Percentiles rank a stretch among this genome's conserved stretches.
These are phyloP conservation scores for Graphilbum sp. DNA, from an alignment of 2,329 filamentous ascomycete genomes.

Conservation along the genomic window DNA sequence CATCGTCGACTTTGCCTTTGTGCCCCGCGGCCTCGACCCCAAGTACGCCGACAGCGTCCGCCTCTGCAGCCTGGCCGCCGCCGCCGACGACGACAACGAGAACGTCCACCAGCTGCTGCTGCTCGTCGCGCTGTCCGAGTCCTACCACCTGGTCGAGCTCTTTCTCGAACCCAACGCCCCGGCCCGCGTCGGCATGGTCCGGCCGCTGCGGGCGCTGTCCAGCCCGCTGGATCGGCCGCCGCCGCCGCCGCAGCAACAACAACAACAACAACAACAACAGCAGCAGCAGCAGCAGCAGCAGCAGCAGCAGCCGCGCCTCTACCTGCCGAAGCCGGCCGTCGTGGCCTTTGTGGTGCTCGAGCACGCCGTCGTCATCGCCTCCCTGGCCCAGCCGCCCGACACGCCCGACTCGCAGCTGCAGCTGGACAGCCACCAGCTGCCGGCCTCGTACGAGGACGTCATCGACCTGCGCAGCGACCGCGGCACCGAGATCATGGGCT, in stretches of 20 bases:
- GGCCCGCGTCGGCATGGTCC: constrained; percentile 45
- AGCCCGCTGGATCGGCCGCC: constrained; percentile 25
- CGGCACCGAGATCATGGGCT: constrained; percentile 46
- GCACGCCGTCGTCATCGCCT: constrained; percentile 60
- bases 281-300: constrained; percentile 20
- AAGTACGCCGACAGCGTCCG: constrained; percentile 34
- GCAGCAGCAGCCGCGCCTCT: constrained; percentile 41
- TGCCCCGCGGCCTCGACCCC: constrained; percentile 33
- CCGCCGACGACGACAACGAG: constrained; percentile 31
- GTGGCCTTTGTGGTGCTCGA: constrained; percentile 73
- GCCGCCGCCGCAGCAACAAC: constrained; percentile 20
- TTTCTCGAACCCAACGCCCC: constrained; percentile 34
- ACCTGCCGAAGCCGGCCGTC: constrained; percentile 62
- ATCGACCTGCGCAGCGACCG: constrained; percentile 59
- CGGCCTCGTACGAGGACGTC: constrained; percentile 67
- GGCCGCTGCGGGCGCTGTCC: constrained; percentile 50
- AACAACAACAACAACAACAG: constrained; percentile 21
- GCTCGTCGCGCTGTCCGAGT: constrained; percentile 41
- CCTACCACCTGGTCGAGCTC: constrained; percentile 64
- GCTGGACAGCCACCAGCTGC: constrained; percentile 39
- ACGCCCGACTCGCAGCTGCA: constrained; percentile 64
- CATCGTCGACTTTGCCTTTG: constrained; percentile 65
- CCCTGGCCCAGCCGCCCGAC: constrained; percentile 49
- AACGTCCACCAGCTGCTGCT: constrained; percentile 42
- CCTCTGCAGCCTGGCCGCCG: constrained; percentile 23